Evolutionary conservation across 2,329 filamentous ascomycete genomes (phyloP), one percentile per base, ranked within the genome.

Genomic region (Penicillium sp.): DNA sequence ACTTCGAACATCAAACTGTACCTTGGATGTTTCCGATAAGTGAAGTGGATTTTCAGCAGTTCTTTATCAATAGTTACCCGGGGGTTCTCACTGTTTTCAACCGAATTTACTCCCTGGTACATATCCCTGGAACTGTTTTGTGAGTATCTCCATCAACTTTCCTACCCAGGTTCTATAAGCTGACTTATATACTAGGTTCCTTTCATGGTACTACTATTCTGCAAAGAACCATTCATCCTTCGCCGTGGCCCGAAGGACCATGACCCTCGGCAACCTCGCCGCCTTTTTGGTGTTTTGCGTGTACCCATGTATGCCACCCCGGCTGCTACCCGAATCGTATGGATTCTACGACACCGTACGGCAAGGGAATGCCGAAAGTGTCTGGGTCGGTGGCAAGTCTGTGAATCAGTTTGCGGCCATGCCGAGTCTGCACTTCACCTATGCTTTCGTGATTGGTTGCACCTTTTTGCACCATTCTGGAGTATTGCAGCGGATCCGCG

Each of bases 301-400:
- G 22, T 87, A 82, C 75, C 85, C 85, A 9, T 86, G 83, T 66
- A 87, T 86, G 83, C 84, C 84, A 1, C 84, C 84, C 49, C 78
- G 84, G 10, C 75, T 86, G 48, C 76, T 86, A 51, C 84, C 83
- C 60, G 79, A 83, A 52, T 78, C 82, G 58, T 86, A 78, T 54
- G 82, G 82, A 4, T 87, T 87, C 62, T 77, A 85, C 54, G 85
- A 87, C 60, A 86, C 82, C 1, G 84, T 87, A 11, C 83, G 85
- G 58, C 77, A 76, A 58, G 77, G 77, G 47, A 75, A 81, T 49
- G 79, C 79, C n/a, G 75, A 79, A 60, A 81, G 78, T 31, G 75
- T 82, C 42, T 83, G 78, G 78, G 79, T 82, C 67, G 79, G 76
- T 22, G 82, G 81, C 21, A 79, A 83, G 55, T 84, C 80, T 57